A percentile compares a stretch with the other conserved stretches of the same genome.
phyloP scores from a whole-genome alignment of 257 asterid genomes.

The Solanum sejunctum region DNA sequence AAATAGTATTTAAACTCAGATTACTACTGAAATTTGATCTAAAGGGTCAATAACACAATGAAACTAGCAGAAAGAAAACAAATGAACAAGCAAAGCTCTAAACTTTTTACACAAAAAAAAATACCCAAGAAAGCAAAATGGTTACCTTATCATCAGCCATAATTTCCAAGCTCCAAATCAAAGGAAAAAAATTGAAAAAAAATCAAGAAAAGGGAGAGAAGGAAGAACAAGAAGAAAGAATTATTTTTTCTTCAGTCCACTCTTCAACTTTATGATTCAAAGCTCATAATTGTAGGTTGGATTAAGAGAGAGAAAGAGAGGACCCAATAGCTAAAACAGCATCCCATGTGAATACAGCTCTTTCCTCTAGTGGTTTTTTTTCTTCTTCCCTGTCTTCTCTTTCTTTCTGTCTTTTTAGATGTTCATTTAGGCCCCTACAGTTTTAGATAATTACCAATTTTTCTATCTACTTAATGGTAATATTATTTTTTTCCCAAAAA shows the following conservation, averaged over 20 bases:
- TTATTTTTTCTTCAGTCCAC: neutral
- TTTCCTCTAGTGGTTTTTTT: neutral
- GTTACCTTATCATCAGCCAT: slow-evolving; percentile 50
- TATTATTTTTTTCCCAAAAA: neutral
- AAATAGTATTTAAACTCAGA: neutral
- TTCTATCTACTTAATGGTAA: neutral
- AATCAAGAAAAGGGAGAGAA: neutral
- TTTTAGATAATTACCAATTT: neutral
- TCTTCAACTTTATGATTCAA: slow-evolving; percentile 15
- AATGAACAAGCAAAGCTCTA: neutral
- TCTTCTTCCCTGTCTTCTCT: neutral
- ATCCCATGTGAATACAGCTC: slow-evolving; percentile 74
- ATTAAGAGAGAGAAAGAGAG: slow-evolving; percentile 29
- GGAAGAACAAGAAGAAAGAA: neutral
- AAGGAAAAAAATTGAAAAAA: neutral
- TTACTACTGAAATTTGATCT: neutral
- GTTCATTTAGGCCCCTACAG: neutral
- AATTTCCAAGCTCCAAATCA: slow-evolving; percentile 1
- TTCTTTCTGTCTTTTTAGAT: neutral
- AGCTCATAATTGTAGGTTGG: slow-evolving; percentile 53
- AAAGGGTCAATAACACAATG: neutral
- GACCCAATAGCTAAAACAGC: slow-evolving; percentile 24
- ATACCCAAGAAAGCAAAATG: neutral
- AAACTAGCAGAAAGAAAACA: neutral
- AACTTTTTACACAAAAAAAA: neutral